Evolutionary conservation across 2,329 filamentous ascomycete species (phyloP).

Genomic region (Pyricularia sp.): DNA sequence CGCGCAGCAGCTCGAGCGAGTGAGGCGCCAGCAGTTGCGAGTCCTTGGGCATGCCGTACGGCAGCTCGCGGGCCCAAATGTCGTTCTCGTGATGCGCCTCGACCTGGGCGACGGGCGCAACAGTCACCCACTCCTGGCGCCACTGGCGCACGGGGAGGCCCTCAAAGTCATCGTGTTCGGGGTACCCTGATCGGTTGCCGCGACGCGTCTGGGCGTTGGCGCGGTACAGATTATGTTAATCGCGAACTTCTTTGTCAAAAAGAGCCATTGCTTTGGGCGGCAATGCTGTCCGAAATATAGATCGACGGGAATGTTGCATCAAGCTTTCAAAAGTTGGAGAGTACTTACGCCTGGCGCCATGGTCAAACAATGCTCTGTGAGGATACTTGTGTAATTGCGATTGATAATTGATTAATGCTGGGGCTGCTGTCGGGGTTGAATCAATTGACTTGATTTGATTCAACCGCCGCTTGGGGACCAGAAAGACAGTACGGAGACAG

Average conservation of each 20-base stretch:
- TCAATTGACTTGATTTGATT: not conserved
- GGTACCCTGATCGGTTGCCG: constrained; percentile 40
- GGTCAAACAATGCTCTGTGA: not conserved
- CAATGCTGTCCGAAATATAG: not conserved
- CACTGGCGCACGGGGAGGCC: constrained; percentile 84
- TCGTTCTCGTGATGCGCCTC: constrained; percentile 52
- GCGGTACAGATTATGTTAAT: constrained; percentile 7
- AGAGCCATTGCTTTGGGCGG: not conserved
- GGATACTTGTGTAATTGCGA: not conserved
- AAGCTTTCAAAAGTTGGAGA: not conserved
- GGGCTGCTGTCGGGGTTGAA: not conserved
- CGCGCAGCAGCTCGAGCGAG: constrained; percentile 70
- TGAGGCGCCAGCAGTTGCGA: constrained; percentile 63
- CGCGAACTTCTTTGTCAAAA: not conserved
- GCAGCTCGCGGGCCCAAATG: constrained; percentile 62
- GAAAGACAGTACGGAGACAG: not conserved
- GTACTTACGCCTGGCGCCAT: constrained; percentile 2
- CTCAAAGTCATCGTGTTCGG: constrained; percentile 50
- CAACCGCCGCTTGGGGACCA: not conserved
- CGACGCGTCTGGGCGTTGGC: constrained; percentile 34
- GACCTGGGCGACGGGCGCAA: constrained; percentile 52
- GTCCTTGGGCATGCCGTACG: constrained; percentile 74
- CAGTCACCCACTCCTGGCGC: constrained; percentile 56
- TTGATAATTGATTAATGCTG: not conserved
- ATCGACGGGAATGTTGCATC: not conserved